Evolutionary conservation across 192 early-diverging fungal species (phyloP).

Genomic region (Coemansia sp.): DNA sequence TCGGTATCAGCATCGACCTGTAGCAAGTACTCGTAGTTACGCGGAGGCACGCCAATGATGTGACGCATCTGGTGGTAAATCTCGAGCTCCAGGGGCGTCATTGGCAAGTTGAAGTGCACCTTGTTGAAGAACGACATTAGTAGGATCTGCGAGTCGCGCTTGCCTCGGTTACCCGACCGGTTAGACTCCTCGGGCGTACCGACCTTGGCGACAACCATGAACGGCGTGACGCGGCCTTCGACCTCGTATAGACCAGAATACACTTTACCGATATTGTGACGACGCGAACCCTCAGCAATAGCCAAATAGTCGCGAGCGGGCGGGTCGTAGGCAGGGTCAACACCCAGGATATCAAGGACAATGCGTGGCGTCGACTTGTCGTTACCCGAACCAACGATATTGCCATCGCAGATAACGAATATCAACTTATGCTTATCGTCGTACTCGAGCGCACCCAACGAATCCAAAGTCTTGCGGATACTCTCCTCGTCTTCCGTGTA

Average conservation of each 20-base stretch:
- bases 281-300: conserved; percentile 88
- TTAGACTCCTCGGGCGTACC: conserved; percentile 85
- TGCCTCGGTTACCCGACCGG: conserved; percentile 95
- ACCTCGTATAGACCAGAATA: conserved; percentile 95
- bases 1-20: conserved; percentile 87
- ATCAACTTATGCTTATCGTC: conserved; percentile 90
- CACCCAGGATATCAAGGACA: conserved; percentile 90
- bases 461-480: conserved; percentile 82
- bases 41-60: conserved; percentile 89
- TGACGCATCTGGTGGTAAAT: conserved; percentile 98
- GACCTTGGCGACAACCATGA: conserved; percentile 94
- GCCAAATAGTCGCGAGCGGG: conserved; percentile 83
- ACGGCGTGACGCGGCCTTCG: conserved; percentile 90
- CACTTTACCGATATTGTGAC: conserved; percentile 94
- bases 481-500: conserved; percentile 94
- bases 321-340: conserved; percentile 77
- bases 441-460: conserved; percentile 74
- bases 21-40: conserved; percentile 78
- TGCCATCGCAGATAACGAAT: conserved; percentile 88
- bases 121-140: conserved; percentile 95
- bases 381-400: conserved; percentile 95
- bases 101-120: conserved; percentile 90
- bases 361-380: conserved; percentile 97
- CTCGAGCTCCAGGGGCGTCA: conserved; percentile 94
- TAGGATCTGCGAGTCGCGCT: conserved; percentile 97